phyloP scores from a whole-genome alignment of 306 rosid species.

The Pueraria montana region DNA sequence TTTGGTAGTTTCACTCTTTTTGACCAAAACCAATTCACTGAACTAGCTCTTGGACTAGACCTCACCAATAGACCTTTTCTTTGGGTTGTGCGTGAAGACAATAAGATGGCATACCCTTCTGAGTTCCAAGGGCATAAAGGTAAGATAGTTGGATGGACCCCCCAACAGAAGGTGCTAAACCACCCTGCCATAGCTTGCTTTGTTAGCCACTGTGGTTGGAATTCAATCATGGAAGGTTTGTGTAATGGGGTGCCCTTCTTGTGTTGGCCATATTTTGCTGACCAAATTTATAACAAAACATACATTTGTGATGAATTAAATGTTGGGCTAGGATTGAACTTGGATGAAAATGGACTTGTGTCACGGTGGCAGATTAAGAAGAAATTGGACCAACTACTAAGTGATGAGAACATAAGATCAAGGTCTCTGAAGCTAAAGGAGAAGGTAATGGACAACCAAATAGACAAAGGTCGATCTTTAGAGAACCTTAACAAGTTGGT shows the following conservation, averaged over 20 bases:
- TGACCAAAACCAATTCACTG: background rate
- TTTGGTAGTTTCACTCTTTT: background rate
- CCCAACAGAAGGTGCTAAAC: constrained; percentile 52
- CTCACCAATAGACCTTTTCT: background rate
- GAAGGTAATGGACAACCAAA: too few relatives aligned
- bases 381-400: background rate
- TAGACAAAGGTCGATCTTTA: too few relatives aligned
- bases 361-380: constrained; percentile 42
- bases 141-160: constrained; percentile 52
- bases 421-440: too few relatives aligned
- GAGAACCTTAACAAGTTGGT: too few relatives aligned
- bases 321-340: constrained; percentile 52
- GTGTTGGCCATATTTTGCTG: constrained; percentile 67
- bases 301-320: constrained; percentile 63
- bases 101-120: constrained; percentile 7
- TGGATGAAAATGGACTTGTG: constrained; percentile 50
- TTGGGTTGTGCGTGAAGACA: constrained; percentile 48
- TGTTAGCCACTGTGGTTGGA: constrained; percentile 68
- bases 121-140: constrained; percentile 48
- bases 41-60: background rate
- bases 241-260: constrained; percentile 58
- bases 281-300: constrained; percentile 44
- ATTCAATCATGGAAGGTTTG: constrained; percentile 58
- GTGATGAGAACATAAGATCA: constrained; percentile 40
- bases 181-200: constrained; percentile 60